phyloP scores from a whole-genome alignment of 306 rosid species.

The Rosa rugosa region DNA sequence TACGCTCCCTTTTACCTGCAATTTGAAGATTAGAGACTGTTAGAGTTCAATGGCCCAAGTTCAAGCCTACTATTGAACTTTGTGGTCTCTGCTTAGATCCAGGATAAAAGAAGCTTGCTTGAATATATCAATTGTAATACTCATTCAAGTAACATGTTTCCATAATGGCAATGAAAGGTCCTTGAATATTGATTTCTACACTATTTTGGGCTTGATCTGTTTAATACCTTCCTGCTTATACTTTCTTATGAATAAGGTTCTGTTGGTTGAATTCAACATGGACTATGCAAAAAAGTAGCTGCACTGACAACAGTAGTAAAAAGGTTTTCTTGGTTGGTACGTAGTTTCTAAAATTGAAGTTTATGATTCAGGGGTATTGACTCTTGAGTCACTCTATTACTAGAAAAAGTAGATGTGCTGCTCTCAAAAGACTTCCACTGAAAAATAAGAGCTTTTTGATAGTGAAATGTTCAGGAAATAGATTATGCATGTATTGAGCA shows the following conservation, averaged over 20 bases:
- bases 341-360: not conserved
- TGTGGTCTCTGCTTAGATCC: slow-evolving; percentile 28
- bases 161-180: not conserved
- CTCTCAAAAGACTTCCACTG: not conserved
- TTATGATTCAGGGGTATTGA: not conserved
- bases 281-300: not conserved
- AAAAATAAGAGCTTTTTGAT: too few species aligned
- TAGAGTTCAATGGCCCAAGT: slow-evolving; percentile 41
- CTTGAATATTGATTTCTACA: not conserved
- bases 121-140: slow-evolving; percentile 18
- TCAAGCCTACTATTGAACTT: slow-evolving; percentile 59
- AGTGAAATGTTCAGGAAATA: too few species aligned
- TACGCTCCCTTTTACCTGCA: slow-evolving; percentile 9
- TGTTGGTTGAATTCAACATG: not conserved
- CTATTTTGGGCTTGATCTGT: not conserved
- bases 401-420: not conserved
- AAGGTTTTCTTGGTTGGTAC: not conserved
- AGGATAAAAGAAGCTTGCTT: slow-evolving; percentile 20
- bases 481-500: too few species aligned
- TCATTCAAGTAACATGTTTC: not conserved
- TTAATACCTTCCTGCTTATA: not conserved
- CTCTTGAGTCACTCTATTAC: not conserved
- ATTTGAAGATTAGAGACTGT: slow-evolving; percentile 26
- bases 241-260: not conserved
- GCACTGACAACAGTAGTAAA: not conserved